phyloP scores from a whole-genome alignment of 345 rosid species.

The Theobroma cacao region DNA sequence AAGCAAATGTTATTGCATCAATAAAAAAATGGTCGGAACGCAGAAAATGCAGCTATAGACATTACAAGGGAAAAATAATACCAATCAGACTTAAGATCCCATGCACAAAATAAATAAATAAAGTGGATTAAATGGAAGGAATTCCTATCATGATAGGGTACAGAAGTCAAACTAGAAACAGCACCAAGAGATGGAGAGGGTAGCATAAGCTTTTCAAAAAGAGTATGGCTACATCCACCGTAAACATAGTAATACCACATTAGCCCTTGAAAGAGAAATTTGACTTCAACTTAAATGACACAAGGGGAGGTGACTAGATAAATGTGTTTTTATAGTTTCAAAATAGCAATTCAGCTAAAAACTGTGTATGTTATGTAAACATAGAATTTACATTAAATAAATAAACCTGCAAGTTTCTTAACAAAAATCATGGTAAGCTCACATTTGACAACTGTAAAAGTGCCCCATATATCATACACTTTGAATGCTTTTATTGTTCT shows the following conservation, averaged over 20 bases:
- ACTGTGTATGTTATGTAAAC: background rate
- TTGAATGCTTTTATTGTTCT: background rate
- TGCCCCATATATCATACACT: background rate
- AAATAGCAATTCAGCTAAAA: background rate
- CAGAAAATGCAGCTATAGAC: background rate
- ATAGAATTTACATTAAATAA: background rate
- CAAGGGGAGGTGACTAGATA: background rate
- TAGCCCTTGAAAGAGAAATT: background rate
- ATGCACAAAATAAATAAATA: background rate
- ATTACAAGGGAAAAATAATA: too few species aligned
- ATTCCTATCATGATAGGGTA: background rate
- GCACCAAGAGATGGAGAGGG: background rate
- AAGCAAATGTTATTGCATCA: constrained; percentile 6
- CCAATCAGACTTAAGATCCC: background rate
- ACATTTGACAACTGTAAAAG: background rate
- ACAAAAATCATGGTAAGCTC: background rate
- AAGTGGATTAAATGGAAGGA: background rate
- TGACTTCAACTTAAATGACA: background rate
- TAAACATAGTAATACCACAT: background rate
- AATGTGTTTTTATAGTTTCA: background rate
- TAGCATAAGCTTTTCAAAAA: background rate
- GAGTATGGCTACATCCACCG: background rate
- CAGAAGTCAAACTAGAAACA: background rate
- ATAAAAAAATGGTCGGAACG: background rate
- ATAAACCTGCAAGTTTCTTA: background rate